These are phyloP conservation scores for Leishmania aethiopica DNA, from an alignment of 208 protist species.

Conservation along the genomic window DNA sequence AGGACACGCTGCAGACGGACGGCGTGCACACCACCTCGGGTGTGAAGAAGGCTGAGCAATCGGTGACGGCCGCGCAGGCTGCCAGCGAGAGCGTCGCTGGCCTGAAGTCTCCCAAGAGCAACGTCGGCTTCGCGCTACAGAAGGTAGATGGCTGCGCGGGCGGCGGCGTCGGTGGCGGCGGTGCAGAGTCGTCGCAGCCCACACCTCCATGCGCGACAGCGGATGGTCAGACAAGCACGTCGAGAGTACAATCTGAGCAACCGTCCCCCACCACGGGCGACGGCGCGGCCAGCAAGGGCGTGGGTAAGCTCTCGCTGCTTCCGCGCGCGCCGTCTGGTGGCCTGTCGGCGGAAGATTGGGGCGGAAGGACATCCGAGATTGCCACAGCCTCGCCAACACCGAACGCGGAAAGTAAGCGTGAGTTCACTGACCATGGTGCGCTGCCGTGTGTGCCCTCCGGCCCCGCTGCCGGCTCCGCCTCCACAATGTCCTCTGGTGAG, in stretches of 20 bases:
- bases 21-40: slow-evolving; percentile 45
- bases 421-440: not conserved
- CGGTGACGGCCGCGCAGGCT: not conserved
- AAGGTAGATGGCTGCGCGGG: not conserved
- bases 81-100: not conserved
- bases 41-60: slow-evolving; percentile 24
- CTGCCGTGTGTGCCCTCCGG: not conserved
- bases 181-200: slow-evolving; percentile 1
- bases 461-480: not conserved
- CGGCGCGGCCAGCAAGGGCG: not conserved
- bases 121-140: slow-evolving; percentile 6
- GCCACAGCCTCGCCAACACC: slow-evolving; percentile 1
- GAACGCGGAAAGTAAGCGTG: not conserved
- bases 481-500: not conserved
- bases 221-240: slow-evolving; percentile 2
- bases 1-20: slow-evolving; percentile 36
- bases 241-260: not conserved
- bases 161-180: not conserved
- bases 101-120: not conserved
- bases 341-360: not conserved
- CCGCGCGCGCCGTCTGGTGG: not conserved
- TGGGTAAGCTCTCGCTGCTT: not conserved
- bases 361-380: not conserved
- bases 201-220: not conserved
- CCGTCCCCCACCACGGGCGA: not conserved